Conservation (phyloP, 2,329 filamentous ascomycete genomes). For the Tolypocladium tropicale region DNA sequence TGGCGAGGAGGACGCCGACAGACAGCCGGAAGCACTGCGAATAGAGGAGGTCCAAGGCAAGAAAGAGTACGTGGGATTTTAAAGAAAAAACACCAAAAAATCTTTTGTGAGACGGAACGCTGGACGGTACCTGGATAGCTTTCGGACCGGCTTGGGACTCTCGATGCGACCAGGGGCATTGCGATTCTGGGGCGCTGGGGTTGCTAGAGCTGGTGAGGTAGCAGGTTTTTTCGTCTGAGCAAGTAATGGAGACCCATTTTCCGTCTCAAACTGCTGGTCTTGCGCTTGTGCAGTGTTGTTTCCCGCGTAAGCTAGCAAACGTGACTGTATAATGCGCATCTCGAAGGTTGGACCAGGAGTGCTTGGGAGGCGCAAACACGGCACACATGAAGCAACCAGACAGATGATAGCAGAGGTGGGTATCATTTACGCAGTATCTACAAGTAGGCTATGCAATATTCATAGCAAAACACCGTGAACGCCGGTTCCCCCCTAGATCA, state of each 20-base stretch:
- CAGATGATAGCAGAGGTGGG: not conserved
- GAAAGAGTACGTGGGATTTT: too few relatives aligned
- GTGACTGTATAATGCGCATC: too few relatives aligned
- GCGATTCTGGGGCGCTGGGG: not conserved
- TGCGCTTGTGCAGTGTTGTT: not conserved
- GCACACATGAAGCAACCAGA: not conserved
- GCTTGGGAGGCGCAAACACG: too few relatives aligned
- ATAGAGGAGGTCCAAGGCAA: too few relatives aligned
- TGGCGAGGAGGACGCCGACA: not conserved
- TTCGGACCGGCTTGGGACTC: conserved; percentile 6
- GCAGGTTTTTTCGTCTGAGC: conserved; percentile 2
- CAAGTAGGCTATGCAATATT: not conserved
- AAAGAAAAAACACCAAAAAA: conserved; percentile 15
- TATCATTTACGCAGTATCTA: not conserved
- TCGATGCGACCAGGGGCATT: not conserved
- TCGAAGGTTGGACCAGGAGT: too few relatives aligned
- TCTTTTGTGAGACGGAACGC: conserved; percentile 14
- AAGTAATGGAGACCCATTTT: conserved; percentile 3
- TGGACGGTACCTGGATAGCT: conserved; percentile 4
- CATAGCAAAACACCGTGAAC: not conserved
- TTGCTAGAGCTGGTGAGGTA: conserved; percentile 2
- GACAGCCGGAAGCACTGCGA: too few relatives aligned
- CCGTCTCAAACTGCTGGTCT: conserved; percentile 1
- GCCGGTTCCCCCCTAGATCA: not conserved
- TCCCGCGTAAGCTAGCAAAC: too few relatives aligned